These are phyloP conservation scores for Fraxinus nigra DNA, from an alignment of 305 asterid genomes.

Conservation along the genomic window DNA sequence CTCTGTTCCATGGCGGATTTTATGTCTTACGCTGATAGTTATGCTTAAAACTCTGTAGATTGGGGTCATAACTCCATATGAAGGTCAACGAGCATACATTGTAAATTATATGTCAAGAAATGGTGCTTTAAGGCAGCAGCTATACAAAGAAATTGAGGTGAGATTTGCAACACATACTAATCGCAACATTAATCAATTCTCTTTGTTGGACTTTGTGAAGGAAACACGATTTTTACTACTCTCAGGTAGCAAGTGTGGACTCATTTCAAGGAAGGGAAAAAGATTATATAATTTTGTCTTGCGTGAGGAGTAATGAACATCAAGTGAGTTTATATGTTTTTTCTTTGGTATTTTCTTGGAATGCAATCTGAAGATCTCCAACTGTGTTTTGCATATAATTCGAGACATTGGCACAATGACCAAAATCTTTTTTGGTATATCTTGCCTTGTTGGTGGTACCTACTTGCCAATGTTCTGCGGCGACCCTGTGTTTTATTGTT, in stretches of 20 bases:
- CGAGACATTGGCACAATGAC: background rate
- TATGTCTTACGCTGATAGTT: conserved; percentile 15
- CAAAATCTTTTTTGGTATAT: background rate
- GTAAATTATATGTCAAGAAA: conserved; percentile 97
- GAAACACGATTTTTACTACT: conserved; percentile 22
- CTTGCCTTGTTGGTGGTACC: background rate
- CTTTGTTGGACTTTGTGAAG: background rate
- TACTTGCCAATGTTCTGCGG: background rate
- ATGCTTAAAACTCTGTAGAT: conserved; percentile 47
- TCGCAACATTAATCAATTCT: background rate
- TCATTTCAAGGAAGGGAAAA: conserved; percentile 99
- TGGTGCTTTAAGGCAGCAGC: conserved; percentile 95
- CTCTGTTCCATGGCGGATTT: conserved; percentile 15
- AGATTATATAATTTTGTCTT: conserved; percentile 92
- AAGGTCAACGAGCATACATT: conserved; percentile 98
- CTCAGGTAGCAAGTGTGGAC: conserved; percentile 98
- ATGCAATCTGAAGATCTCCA: background rate
- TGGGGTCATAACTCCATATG: conserved; percentile 99
- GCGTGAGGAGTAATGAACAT: conserved; percentile 99
- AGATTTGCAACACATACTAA: conserved; percentile 11
- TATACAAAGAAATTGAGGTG: conserved; percentile 99
- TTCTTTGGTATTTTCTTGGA: background rate
- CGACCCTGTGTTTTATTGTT: background rate
- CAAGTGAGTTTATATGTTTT: conserved; percentile 54
- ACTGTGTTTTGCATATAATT: background rate